A percentile compares a stretch with the other conserved stretches of the same genome.
Evolutionary conservation across 2,329 filamentous ascomycete species (phyloP).

Genomic region (Phaeosphaeria sp.): DNA sequence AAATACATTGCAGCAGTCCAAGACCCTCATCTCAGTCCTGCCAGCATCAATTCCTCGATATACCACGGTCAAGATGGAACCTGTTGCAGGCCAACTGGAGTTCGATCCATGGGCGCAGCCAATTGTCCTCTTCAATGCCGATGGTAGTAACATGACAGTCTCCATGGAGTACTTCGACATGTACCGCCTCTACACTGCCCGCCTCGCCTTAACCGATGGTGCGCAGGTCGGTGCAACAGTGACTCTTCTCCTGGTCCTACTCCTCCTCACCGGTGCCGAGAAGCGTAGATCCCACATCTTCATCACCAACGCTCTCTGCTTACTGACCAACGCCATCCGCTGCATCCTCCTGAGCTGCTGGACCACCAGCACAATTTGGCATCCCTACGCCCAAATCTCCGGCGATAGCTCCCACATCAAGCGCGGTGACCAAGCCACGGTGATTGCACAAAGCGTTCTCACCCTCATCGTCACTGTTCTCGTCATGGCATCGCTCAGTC

Average conservation of each 20-base stretch:
- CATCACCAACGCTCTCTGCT: constrained; percentile 67
- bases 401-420: constrained; percentile 62
- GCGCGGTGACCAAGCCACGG: constrained; percentile 51
- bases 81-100: constrained; percentile 12
- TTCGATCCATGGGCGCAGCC: constrained; percentile 62
- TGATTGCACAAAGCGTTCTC: constrained; percentile 58
- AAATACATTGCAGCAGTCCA: background rate
- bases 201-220: constrained; percentile 68
- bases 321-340: constrained; percentile 67
- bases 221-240: constrained; percentile 73
- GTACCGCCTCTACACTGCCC: constrained; percentile 56
- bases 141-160: constrained; percentile 53
- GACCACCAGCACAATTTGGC: constrained; percentile 65
- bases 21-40: background rate
- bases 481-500: constrained; percentile 65
- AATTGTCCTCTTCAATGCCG: constrained; percentile 54
- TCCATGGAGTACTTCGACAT: constrained; percentile 53
- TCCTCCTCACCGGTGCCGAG: constrained; percentile 69
- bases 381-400: constrained; percentile 67
- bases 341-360: constrained; percentile 64
- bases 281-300: constrained; percentile 71
- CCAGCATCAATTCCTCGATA: background rate
- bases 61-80: background rate
- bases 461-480: constrained; percentile 60
- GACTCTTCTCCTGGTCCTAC: constrained; percentile 68